Conservation (phyloP, 2,329 filamentous ascomycete genomes). For the Ilyonectria robusta region DNA sequence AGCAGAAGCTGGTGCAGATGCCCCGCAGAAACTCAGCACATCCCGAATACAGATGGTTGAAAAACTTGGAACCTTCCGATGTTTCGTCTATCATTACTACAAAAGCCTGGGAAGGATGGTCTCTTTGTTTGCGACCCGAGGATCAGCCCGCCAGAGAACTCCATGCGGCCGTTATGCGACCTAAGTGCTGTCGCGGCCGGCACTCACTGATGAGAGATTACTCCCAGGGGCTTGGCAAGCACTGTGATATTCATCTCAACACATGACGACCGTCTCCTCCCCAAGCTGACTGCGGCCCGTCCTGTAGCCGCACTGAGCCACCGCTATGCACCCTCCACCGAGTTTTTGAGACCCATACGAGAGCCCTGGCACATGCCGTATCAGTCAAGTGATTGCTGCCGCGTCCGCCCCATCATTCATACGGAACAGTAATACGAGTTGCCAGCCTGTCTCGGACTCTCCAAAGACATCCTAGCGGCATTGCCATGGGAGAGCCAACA, state of each 20-base stretch:
- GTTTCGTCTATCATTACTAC: background rate
- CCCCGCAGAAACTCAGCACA: slow-evolving; percentile 14
- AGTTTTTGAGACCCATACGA: slow-evolving; percentile 34
- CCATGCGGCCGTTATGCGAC: slow-evolving; percentile 44
- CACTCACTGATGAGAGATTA: slow-evolving; percentile 21
- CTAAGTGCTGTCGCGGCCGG: slow-evolving; percentile 31
- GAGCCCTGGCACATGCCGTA: slow-evolving; percentile 46
- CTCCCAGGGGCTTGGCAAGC: slow-evolving; percentile 18
- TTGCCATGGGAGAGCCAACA: slow-evolving; percentile 39
- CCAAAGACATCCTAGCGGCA: slow-evolving; percentile 30
- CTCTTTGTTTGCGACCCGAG: slow-evolving; percentile 34
- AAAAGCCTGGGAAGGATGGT: background rate
- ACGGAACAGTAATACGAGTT: slow-evolving; percentile 38
- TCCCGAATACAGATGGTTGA: slow-evolving; percentile 3
- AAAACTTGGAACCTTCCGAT: slow-evolving; percentile 9
- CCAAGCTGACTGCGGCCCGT: slow-evolving; percentile 31
- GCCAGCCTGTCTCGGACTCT: slow-evolving; percentile 33
- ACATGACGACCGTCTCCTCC: slow-evolving; percentile 23
- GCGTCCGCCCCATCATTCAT: slow-evolving; percentile 31
- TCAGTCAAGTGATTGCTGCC: slow-evolving; percentile 51
- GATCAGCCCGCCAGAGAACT: slow-evolving; percentile 44
- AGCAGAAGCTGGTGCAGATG: slow-evolving; percentile 5
- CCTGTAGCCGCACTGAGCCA: slow-evolving; percentile 33
- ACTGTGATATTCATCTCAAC: slow-evolving; percentile 13
- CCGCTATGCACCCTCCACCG: slow-evolving; percentile 34